Evolutionary conservation across 1,284 basidiomycete species (phyloP).

Genomic region (Pseudozyma hubeiensis): DNA sequence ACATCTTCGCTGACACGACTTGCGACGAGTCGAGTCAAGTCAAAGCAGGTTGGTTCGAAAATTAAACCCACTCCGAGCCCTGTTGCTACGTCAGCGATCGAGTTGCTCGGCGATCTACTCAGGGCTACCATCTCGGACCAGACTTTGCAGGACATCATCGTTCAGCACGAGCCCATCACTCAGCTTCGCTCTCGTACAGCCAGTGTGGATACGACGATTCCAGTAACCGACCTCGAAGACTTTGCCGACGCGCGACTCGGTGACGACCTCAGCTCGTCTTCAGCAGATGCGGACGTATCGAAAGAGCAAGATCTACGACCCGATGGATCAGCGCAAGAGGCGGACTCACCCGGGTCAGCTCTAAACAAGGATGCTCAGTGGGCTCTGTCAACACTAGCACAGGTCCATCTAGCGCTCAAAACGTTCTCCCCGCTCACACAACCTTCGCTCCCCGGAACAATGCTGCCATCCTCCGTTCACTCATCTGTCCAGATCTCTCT

Average conservation of each 20-base stretch:
- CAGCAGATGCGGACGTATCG: neutral
- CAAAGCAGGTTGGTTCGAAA: slow-evolving; percentile 4
- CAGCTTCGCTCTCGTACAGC: neutral
- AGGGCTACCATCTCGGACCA: slow-evolving; percentile 20
- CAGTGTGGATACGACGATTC: neutral
- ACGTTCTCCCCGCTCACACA: slow-evolving; percentile 33
- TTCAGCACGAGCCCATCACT: neutral
- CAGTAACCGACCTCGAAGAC: slow-evolving; percentile 20
- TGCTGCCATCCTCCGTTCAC: slow-evolving; percentile 14
- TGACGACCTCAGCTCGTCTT: neutral
- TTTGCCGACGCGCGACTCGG: slow-evolving; percentile 6
- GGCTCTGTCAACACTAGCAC: slow-evolving; percentile 38
- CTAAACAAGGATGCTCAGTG: slow-evolving; percentile 19
- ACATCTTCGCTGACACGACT: slow-evolving; percentile 41
- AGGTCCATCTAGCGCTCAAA: slow-evolving; percentile 36
- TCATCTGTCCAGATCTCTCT: slow-evolving; percentile 15
- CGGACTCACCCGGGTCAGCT: neutral
- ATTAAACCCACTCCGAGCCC: slow-evolving; percentile 16
- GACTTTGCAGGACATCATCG: neutral
- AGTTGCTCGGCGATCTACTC: slow-evolving; percentile 24
- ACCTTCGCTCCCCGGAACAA: slow-evolving; percentile 29
- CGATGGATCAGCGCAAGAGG: neutral
- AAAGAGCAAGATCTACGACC: neutral
- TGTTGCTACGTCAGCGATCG: slow-evolving; percentile 22
- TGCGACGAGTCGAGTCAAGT: slow-evolving; percentile 25